Evolutionary conservation across 2,329 filamentous ascomycete species (phyloP).

Genomic region (Emmonsia crescens): DNA sequence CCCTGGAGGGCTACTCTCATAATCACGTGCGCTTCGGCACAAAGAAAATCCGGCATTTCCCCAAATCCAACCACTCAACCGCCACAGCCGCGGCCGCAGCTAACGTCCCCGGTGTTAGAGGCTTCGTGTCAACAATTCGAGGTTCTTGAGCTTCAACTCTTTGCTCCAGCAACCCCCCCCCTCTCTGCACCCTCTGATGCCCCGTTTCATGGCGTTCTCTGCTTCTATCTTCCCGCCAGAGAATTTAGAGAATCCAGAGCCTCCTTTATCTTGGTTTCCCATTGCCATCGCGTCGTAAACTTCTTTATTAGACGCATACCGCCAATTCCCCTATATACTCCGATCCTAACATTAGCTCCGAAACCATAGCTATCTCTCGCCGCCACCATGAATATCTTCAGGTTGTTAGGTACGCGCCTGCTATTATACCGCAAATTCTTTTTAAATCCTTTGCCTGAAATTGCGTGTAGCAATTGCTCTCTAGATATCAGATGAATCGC

Average conservation of each 20-base stretch:
- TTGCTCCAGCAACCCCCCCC: not conserved
- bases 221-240: not conserved
- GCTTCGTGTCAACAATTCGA: conserved; percentile 4
- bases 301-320: not conserved
- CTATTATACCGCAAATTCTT: not conserved
- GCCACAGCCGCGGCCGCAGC: not conserved
- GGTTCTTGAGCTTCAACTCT: not conserved
- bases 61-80: too few relatives aligned
- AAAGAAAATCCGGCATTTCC: too few relatives aligned
- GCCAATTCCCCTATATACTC: not conserved
- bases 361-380: not conserved
- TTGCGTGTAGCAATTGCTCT: not conserved
- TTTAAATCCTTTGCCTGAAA: not conserved
- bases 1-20: too few relatives aligned
- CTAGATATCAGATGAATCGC: not conserved
- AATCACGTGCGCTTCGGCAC: too few relatives aligned
- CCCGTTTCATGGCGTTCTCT: conserved; percentile 2
- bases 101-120: not conserved
- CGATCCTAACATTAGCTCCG: not conserved
- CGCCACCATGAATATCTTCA: conserved; percentile 57
- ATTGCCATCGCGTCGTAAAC: not conserved
- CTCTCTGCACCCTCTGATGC: not conserved
- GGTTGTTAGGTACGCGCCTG: conserved; percentile 47
- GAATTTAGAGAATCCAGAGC: not conserved
- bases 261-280: not conserved